Percentiles rank a stretch among this genome's conserved stretches.
Conservation (phyloP, 257 asterid species). For the Jasminum sambac region DNA sequence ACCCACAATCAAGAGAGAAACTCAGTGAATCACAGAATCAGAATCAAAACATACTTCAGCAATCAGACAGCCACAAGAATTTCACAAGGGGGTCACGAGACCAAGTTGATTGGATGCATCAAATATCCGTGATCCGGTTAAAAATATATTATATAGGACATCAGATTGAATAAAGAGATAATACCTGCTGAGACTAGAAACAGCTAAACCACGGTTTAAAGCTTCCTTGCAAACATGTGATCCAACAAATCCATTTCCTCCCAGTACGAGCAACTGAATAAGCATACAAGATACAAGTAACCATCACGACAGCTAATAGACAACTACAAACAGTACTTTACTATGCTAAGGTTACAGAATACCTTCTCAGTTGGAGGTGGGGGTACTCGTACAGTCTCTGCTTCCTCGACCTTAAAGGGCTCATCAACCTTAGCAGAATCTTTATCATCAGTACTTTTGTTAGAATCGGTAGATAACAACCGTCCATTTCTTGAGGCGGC, state of each 20-base stretch:
- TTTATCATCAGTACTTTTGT: slow-evolving; percentile 24
- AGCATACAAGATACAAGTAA: neutral
- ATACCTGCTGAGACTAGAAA: slow-evolving; percentile 95
- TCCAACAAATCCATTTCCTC: slow-evolving; percentile 98
- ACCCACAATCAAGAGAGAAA: neutral
- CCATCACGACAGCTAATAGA: slow-evolving; percentile 8
- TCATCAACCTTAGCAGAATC: slow-evolving; percentile 39
- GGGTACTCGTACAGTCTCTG: slow-evolving; percentile 74
- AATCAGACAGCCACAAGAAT: neutral
- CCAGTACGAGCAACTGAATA: slow-evolving; percentile 88
- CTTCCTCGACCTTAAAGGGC: slow-evolving; percentile 69
- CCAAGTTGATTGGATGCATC: neutral
- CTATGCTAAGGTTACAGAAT: slow-evolving; percentile 21
- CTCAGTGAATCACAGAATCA: too few relatives aligned
- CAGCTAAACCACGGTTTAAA: slow-evolving; percentile 62
- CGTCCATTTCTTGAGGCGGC: slow-evolving; percentile 48
- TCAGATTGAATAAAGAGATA: slow-evolving; percentile 2
- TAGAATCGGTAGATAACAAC: slow-evolving; percentile 45
- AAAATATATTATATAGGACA: neutral
- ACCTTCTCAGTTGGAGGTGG: slow-evolving; percentile 93
- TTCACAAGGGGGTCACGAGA: neutral
- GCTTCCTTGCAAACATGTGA: slow-evolving; percentile 96
- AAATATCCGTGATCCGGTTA: neutral
- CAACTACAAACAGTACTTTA: slow-evolving; percentile 7
- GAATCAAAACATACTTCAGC: neutral